These are phyloP conservation scores for Petunia hybrid DNA, from an alignment of 305 asterid genomes.

Conservation along the genomic window DNA sequence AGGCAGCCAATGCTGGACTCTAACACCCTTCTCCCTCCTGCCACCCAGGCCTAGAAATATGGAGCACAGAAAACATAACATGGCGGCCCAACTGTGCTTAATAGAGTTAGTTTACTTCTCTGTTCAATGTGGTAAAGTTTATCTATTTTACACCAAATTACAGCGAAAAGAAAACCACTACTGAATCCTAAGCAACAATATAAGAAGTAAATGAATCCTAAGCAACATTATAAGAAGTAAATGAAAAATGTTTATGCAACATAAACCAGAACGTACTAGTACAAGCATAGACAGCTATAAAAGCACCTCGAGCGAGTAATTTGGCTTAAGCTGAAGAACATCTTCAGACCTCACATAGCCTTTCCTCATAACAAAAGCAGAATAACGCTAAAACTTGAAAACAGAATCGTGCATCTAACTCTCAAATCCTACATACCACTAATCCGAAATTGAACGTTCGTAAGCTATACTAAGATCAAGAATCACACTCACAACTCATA, in stretches of 20 bases:
- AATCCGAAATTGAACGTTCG: too few relatives aligned
- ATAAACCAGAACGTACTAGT: not conserved
- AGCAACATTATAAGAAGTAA: not conserved
- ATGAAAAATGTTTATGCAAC: not conserved
- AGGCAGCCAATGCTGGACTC: too few relatives aligned
- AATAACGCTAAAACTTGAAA: not conserved
- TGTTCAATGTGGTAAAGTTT: not conserved
- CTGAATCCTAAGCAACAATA: not conserved
- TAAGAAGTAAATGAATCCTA: not conserved
- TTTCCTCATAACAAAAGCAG: constrained; percentile 15
- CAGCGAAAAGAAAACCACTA: not conserved
- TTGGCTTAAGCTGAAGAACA: constrained; percentile 4
- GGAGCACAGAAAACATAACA: too few relatives aligned
- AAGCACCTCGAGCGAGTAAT: not conserved
- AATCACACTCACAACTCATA: not conserved
- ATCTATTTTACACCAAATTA: not conserved
- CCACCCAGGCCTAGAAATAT: too few relatives aligned
- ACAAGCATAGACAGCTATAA: not conserved
- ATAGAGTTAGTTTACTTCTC: not conserved
- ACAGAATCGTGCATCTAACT: not conserved
- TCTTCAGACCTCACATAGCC: not conserved
- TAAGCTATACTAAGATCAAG: too few relatives aligned
- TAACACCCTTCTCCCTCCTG: too few relatives aligned
- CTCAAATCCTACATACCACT: not conserved
- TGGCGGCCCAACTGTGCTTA: not conserved